Base-by-base conservation (phyloP, 805 yeast genomes). In the Kazachstania kunashirensis region DNA sequence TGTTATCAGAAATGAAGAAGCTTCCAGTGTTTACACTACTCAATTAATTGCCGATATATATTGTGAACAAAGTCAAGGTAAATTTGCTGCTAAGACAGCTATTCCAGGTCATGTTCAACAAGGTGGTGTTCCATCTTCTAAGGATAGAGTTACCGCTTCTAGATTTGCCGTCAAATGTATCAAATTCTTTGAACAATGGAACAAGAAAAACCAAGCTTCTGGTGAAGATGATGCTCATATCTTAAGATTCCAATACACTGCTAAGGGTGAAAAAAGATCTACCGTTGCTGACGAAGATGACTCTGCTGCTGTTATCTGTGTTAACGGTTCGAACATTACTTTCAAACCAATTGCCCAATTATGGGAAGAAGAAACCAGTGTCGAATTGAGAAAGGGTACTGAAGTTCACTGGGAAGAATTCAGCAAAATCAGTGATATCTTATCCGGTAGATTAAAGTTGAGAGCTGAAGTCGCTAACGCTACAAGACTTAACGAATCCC, bases 31-130 rank as follows among this genome's bases (percentile, higher is more conserved):
- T 13, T 84, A 83, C 63, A 73, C 86, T 13, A 82, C 96, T 6
- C 77, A 83, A 45, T 68, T 84, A 40, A 70, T 92, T 50, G 85
- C 95, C 12, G 78, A 83, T 43, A 84, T 92, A 40, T 79, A 89
- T 50, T 76, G 77, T 42, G 82, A 81, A 53, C 88, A 84, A 51
- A 78, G 86, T 24, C 61, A 71, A 26, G 84, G 82, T 33, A 70
- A 69, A 46, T 92, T 84, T 57, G 96, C 88, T 52, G 81, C 92
- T 13, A 79, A 94, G 59, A 86, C 95, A 4, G 97, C 97, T 12
- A 76, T 88, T 42, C 98, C 98, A 19, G 98, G 98, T 21, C 97
- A 89, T 57, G 92, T 89, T 40, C 98, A 92, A 69, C 98, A 92
- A 65, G 98, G 98, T 58, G 92, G 88, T 42, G 73, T 77, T 37